Percentiles rank a stretch among this genome's conserved stretches.
Evolutionary conservation across 768 basidiomycete genomes (phyloP).

Genomic region (Mrakia gelida): DNA sequence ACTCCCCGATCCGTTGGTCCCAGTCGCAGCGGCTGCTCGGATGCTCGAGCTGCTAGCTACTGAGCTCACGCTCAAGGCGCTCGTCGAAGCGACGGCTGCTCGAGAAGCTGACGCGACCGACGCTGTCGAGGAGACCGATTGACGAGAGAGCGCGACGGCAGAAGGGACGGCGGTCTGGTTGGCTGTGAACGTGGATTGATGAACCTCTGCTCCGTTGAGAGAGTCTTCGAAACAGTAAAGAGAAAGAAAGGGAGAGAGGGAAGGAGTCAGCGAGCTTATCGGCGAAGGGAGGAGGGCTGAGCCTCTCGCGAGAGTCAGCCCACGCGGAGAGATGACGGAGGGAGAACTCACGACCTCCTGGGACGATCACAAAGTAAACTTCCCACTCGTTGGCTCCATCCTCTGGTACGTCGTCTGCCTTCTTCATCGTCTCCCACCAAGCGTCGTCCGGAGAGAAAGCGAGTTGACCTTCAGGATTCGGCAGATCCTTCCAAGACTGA

Average conservation of each 20-base stretch:
- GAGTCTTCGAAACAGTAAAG: background rate
- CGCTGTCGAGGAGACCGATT: conserved; percentile 10
- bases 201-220: conserved; percentile 21
- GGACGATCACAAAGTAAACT: conserved; percentile 28
- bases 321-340: background rate
- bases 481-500: conserved; percentile 19
- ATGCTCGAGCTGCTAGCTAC: background rate
- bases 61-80: conserved; percentile 2
- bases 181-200: conserved; percentile 29
- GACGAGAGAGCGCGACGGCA: conserved; percentile 2
- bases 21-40: background rate
- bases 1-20: conserved; percentile 13
- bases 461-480: conserved; percentile 29
- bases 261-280: background rate
- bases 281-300: no score
- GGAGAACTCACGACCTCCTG: conserved; percentile 19
- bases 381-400: conserved; percentile 13
- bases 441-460: conserved; percentile 20
- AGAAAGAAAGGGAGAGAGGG: background rate
- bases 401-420: background rate
- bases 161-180: conserved; percentile 28
- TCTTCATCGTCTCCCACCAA: conserved; percentile 25
- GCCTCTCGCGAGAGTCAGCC: background rate
- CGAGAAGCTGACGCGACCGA: conserved; percentile 20
- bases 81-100: conserved; percentile 8